These are phyloP conservation scores for Boletus rubroflammeus DNA, from an alignment of 768 basidiomycete genomes.

Conservation along the genomic window DNA sequence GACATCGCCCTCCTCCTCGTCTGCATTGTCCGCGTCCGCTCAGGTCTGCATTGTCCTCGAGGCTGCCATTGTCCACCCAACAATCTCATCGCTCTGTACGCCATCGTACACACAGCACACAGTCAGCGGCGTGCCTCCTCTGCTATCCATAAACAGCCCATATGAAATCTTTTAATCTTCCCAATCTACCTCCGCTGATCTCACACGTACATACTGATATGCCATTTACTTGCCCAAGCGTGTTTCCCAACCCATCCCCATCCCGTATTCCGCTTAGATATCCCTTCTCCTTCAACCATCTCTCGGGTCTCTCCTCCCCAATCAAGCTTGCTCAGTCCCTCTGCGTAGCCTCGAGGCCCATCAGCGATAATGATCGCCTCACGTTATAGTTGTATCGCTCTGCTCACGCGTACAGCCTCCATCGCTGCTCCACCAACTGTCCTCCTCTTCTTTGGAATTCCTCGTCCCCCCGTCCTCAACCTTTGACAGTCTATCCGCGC, in stretches of 20 bases:
- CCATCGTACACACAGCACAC: background rate
- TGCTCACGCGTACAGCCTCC: conserved; percentile 6
- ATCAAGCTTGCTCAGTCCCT: conserved; percentile 7
- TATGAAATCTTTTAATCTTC: background rate
- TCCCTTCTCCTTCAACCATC: background rate
- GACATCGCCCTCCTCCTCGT: too few relatives aligned
- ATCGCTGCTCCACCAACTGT: background rate
- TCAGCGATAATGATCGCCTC: conserved; percentile 27
- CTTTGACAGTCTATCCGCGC: background rate
- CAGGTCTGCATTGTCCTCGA: background rate
- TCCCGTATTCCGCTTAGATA: conserved; percentile 2
- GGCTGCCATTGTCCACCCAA: background rate
- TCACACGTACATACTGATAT: conserved; percentile 2
- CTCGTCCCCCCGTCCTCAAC: background rate
- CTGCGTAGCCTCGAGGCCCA: conserved; percentile 27
- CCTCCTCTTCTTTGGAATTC: conserved; percentile 5
- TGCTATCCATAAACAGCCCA: background rate
- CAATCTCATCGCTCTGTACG: background rate
- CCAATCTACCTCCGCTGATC: conserved; percentile 1
- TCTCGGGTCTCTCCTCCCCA: conserved; percentile 11
- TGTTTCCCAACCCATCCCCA: conserved; percentile 8
- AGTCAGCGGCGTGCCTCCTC: conserved; percentile 6
- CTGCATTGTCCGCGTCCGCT: too few relatives aligned
- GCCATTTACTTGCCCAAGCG: background rate
- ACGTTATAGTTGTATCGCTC: conserved; percentile 2